Conservation (phyloP, 2,329 filamentous ascomycete species). For the Colletotrichum sp. region DNA sequence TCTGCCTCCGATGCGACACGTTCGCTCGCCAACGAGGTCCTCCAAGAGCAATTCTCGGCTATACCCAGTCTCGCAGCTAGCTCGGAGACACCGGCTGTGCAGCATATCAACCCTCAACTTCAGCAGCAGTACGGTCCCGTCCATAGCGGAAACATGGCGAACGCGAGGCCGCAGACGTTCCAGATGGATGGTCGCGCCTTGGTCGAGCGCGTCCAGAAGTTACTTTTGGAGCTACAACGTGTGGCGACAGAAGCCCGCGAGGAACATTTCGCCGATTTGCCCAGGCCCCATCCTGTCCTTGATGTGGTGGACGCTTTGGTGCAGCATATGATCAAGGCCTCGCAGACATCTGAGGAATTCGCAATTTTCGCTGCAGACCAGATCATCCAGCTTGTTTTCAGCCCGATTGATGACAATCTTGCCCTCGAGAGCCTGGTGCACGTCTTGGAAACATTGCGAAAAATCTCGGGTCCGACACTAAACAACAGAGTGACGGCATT, state of each 20-base stretch:
- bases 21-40: constrained; percentile 66
- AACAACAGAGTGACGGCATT: constrained; percentile 60
- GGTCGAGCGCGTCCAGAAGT: constrained; percentile 61
- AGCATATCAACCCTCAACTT: constrained; percentile 57
- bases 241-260: constrained; percentile 58
- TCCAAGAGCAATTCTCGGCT: constrained; percentile 65
- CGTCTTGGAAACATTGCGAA: constrained; percentile 64
- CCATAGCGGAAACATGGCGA: constrained; percentile 48
- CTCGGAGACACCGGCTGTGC: constrained; percentile 59
- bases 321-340: constrained; percentile 66
- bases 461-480: constrained; percentile 60
- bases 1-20: constrained; percentile 66
- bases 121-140: constrained; percentile 60
- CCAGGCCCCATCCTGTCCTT: constrained; percentile 62
- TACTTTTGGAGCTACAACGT: constrained; percentile 62
- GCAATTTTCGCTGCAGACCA: constrained; percentile 64
- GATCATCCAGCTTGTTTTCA: constrained; percentile 62
- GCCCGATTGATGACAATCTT: constrained; percentile 57
- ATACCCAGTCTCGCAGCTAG: constrained; percentile 64
- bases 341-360: constrained; percentile 65
- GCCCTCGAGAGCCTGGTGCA: constrained; percentile 67
- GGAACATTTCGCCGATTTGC: constrained; percentile 65
- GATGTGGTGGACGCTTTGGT: constrained; percentile 67
- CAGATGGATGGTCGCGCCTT: constrained; percentile 59
- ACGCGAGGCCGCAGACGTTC: constrained; percentile 53